These are phyloP conservation scores for Sclerotinia subarctica DNA, from an alignment of 2,329 filamentous ascomycete genomes.

Conservation along the genomic window DNA sequence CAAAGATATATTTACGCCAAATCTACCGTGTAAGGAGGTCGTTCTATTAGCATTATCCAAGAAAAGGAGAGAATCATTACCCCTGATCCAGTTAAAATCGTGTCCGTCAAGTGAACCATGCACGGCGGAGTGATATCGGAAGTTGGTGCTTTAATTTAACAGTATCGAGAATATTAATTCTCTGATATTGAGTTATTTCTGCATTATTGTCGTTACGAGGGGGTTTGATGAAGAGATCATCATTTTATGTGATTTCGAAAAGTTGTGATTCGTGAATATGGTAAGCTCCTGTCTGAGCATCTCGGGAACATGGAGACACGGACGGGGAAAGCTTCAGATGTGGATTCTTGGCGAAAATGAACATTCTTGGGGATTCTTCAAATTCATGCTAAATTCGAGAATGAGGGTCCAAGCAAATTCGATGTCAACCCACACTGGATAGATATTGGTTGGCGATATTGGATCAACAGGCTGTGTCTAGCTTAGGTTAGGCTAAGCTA, in stretches of 20 bases:
- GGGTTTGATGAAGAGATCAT: neutral
- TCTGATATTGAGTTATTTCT: neutral
- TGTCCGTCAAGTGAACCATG: neutral
- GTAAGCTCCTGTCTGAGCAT: neutral
- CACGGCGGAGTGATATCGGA: neutral
- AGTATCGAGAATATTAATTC: neutral
- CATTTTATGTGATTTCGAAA: neutral
- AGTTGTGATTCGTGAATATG: slow-evolving; percentile 5
- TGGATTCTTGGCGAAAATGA: neutral
- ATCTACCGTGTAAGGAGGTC: neutral
- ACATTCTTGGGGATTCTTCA: slow-evolving; percentile 1
- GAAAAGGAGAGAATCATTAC: neutral
- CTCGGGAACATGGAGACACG: neutral
- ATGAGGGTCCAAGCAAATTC: neutral
- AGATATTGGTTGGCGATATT: slow-evolving; percentile 1
- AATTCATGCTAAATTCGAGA: neutral
- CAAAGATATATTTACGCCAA: neutral
- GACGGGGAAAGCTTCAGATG: slow-evolving; percentile 8
- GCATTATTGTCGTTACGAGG: neutral
- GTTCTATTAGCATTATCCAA: neutral
- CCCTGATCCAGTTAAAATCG: slow-evolving; percentile 12
- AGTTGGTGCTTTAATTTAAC: slow-evolving; percentile 14
- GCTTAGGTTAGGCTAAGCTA: neutral
- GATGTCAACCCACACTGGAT: neutral
- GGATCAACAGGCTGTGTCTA: slow-evolving; percentile 9